Conservation (phyloP, 2,329 filamentous ascomycete genomes). For the Colletotrichum cereale region DNA sequence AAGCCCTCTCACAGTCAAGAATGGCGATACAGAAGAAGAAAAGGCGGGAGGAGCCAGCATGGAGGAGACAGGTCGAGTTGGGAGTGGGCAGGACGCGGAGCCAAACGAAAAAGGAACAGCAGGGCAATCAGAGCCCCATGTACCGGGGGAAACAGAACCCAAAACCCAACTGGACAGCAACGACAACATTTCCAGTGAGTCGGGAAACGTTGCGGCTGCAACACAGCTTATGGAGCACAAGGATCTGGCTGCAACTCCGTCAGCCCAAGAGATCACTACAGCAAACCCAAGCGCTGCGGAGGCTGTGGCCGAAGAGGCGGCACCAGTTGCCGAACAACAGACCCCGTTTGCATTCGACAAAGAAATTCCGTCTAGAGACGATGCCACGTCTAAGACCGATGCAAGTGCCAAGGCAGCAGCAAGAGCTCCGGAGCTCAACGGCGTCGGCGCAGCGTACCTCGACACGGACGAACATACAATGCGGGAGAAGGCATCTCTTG, state of each 20-base stretch:
- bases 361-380: background rate
- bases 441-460: slow-evolving; percentile 45
- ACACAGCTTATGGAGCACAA: background rate
- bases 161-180: slow-evolving; percentile 27
- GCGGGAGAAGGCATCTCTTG: slow-evolving; percentile 35
- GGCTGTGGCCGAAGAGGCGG: background rate
- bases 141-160: slow-evolving; percentile 43
- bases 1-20: slow-evolving; percentile 22
- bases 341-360: background rate
- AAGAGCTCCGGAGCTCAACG: slow-evolving; percentile 42
- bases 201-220: slow-evolving; percentile 16
- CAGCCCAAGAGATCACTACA: background rate
- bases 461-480: slow-evolving; percentile 41
- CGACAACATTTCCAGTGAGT: slow-evolving; percentile 1
- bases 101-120: slow-evolving; percentile 4
- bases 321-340: background rate
- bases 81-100: background rate
- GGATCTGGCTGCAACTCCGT: background rate
- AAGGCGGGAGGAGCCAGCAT: background rate
- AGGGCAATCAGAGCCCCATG: slow-evolving; percentile 31
- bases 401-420: background rate
- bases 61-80: background rate
- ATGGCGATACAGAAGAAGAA: background rate
- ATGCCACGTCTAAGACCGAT: background rate
- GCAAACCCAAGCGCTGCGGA: slow-evolving; percentile 6